Evolutionary conservation across 2,329 filamentous ascomycete species (phyloP), one percentile per base, ranked within the genome.

Genomic region (Alternaria metachromatica): DNA sequence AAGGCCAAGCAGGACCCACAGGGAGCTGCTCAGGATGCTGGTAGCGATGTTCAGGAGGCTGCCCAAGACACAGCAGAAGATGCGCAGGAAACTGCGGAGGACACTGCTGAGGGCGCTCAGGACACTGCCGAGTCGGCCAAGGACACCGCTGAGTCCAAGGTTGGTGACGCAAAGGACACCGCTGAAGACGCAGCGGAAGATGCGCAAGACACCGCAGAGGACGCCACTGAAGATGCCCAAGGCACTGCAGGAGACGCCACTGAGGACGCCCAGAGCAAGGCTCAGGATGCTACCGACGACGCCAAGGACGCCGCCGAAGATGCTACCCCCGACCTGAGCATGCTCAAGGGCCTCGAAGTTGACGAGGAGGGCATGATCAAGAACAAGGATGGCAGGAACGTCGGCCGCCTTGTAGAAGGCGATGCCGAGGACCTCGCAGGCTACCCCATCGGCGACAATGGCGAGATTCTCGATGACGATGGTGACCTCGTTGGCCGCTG

Each of bases 381-480:
- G 68, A 83, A 87, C 70, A 76, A 80, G 55, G 82, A 85, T 30
- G 84, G 84, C 69, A 84, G 85, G 55, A 71, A 79, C 4, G 75
- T 86, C 57, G 84, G 83, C 58, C 80, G 80, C 54, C 82, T 86
- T 45, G 82, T 82, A 28, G 84, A 86, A 71, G 84, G 84, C 62
- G 84, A 86, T 60, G 84, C 84, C 21, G 84, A 86, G 72, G 84
- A 85, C 64, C 83, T 86, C 49, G 81, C 78, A 54, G 84, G 84
- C 37, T 86, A 86, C 72, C 80, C 78, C 15, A 85, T 86, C 62
- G 84, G 85, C 60, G 82, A 86, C 41, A 80, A 86, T 13, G 86
- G 86, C 61, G 84, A 87, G 69, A 87, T 87, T 28, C 81, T 87
- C 23, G 84, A 87, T 62, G 84, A 87, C 45, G 83, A 86, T 64